Evolutionary conservation across 345 rosid species (phyloP), one percentile per base, ranked within the genome.

Genomic region (Camelina hispida): DNA sequence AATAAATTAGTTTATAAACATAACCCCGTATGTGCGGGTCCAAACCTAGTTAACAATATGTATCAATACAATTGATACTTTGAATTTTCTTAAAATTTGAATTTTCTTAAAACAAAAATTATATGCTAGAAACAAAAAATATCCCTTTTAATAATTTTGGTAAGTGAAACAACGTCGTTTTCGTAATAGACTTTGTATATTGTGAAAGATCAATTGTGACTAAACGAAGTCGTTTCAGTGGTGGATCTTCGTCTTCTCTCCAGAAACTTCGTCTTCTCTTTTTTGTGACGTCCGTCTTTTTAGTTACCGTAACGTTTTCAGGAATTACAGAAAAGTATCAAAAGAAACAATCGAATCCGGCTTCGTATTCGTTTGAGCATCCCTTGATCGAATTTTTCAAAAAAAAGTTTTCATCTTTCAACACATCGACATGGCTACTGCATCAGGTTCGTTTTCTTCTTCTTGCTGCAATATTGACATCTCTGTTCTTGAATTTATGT

Each of bases 381-480:
- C 10, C 35, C 18, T 55, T 9, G 18, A 55, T 14, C 60, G 17
- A 54, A 0, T 28, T 14, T 32, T 20, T 28, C 3, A 11, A 52
- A 15, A 14, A 14, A 25, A 14, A 13, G 1, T 4, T 2, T 56
- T 15, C 7, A 9, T 2, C 17, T 37, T 52, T 20, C 35, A 17
- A 23, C 20, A 2, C 43, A 40, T 15, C 40, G 40, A n/a, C 3
- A 83, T 83, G 86, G 84, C 82, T 48, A 80, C 82, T 32, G 80
- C 84, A 4, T 78, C 86, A 59, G 81, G 81, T 83, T 59, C 22
- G 38, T 47, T 18, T 50, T 6, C 6, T 42, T 13, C 47, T 42
- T 42, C 43, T 63, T 78, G 57, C 37, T 28, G 28, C 18, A 59
- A 17, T 59, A 5, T 28, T 37, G 8, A 59, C 12, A 20, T 59